Conservation (phyloP, 371 early-diverging fungal species). For the Zopfochytrium polystomum region DNA sequence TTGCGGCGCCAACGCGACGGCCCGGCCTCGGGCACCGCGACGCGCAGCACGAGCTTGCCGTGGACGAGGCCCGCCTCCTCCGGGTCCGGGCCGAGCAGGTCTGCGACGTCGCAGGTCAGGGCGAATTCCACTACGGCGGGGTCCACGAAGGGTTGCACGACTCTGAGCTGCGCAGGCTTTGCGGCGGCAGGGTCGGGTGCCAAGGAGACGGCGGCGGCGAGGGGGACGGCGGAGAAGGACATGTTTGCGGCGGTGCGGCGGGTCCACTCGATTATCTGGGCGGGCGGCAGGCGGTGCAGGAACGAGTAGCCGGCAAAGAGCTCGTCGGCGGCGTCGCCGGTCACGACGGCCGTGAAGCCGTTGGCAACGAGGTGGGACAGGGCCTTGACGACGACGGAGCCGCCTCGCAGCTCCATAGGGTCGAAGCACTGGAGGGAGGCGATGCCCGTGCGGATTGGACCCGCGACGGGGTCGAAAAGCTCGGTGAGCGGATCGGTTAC, state of each 20-base stretch:
- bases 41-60: slow-evolving; percentile 54
- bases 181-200: no score
- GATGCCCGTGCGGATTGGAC: slow-evolving; percentile 44
- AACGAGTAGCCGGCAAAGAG: slow-evolving; percentile 63
- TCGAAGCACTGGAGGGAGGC: slow-evolving; percentile 54
- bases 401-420: slow-evolving; percentile 61
- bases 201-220: slow-evolving; percentile 3
- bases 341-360: slow-evolving; percentile 54
- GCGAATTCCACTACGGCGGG: slow-evolving; percentile 49
- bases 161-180: no score
- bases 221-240: slow-evolving; percentile 47
- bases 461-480: slow-evolving; percentile 32
- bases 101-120: slow-evolving; percentile 36
- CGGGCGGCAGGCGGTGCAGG: slow-evolving; percentile 46
- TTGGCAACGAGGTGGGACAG: slow-evolving; percentile 38
- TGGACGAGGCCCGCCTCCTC: slow-evolving; percentile 35
- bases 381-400: slow-evolving; percentile 49
- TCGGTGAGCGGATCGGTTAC: slow-evolving; percentile 1
- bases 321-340: slow-evolving; percentile 65
- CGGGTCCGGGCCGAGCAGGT: slow-evolving; percentile 42
- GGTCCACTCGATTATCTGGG: slow-evolving; percentile 40
- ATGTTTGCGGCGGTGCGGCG: slow-evolving; percentile 41
- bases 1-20: slow-evolving; percentile 53
- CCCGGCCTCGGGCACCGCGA: slow-evolving; percentile 52
- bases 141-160: slow-evolving; percentile 53